A percentile compares a stretch with the other conserved stretches of the same genome.
These are phyloP conservation scores for Monilinia aucupariae DNA, from an alignment of 2,329 filamentous ascomycete species.

Conservation along the genomic window DNA sequence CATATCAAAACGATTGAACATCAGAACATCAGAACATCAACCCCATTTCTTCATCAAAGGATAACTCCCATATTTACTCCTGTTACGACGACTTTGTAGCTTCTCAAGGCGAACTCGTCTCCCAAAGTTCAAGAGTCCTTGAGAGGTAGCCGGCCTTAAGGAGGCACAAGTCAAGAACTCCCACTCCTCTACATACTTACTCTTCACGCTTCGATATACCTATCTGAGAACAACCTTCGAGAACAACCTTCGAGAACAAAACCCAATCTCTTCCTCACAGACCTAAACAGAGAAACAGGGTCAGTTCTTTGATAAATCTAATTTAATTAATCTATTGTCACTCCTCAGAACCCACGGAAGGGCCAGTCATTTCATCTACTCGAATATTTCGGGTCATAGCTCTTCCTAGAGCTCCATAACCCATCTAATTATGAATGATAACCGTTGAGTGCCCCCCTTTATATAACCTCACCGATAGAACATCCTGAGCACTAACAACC, in stretches of 20 bases:
- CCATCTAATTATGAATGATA: slow-evolving; percentile 12
- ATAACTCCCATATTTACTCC: too few species aligned
- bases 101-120: too few species aligned
- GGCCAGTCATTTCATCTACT: neutral
- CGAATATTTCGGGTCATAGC: slow-evolving; percentile 9
- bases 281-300: neutral
- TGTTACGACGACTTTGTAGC: too few species aligned
- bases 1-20: too few species aligned
- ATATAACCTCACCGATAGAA: slow-evolving; percentile 1
- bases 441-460: slow-evolving; percentile 14
- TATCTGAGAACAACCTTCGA: neutral
- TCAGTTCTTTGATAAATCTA: neutral
- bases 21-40: too few species aligned
- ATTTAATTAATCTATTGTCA: slow-evolving; percentile 1
- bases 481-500: neutral
- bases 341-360: neutral
- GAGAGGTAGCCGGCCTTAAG: too few species aligned
- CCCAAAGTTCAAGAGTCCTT: too few species aligned
- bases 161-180: too few species aligned
- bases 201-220: too few species aligned
- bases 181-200: too few species aligned
- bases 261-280: neutral
- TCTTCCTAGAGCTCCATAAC: neutral
- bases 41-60: too few species aligned
- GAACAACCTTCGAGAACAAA: slow-evolving; percentile 9